Evolutionary conservation across 345 rosid genomes (phyloP).

Genomic region (Pugionium cornutum): DNA sequence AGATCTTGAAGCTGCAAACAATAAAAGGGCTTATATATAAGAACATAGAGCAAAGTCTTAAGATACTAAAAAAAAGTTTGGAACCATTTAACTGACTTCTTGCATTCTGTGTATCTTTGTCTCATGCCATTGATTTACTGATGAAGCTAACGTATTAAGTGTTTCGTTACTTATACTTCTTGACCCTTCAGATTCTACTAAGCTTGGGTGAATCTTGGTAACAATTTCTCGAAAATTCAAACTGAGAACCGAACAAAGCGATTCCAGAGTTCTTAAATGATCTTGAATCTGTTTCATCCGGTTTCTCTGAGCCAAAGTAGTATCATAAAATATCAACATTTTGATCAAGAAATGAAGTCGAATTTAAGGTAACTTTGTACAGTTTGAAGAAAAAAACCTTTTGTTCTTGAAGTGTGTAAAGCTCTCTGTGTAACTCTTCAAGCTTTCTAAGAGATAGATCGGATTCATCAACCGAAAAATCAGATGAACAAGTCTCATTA

Average conservation of each 20-base stretch:
- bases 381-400: slow-evolving; percentile 47
- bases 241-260: slow-evolving; percentile 75
- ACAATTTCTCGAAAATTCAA: slow-evolving; percentile 52
- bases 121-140: slow-evolving; percentile 54
- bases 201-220: slow-evolving; percentile 56
- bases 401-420: slow-evolving; percentile 66
- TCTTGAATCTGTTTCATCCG: slow-evolving; percentile 66
- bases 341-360: slow-evolving; percentile 4
- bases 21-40: not conserved
- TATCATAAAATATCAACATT: not conserved
- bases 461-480: slow-evolving; percentile 56
- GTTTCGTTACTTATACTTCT: slow-evolving; percentile 55
- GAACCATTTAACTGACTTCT: slow-evolving; percentile 45
- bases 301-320: slow-evolving; percentile 49
- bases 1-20: slow-evolving; percentile 91
- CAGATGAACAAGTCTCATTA: slow-evolving; percentile 40
- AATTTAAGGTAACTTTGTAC: not conserved
- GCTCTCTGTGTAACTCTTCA: slow-evolving; percentile 67
- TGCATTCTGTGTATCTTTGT: slow-evolving; percentile 83
- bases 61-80: slow-evolving; percentile 13
- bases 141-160: slow-evolving; percentile 51
- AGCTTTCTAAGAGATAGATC: slow-evolving; percentile 77
- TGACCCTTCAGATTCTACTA: slow-evolving; percentile 53
- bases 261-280: slow-evolving; percentile 47
- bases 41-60: not conserved